Conservation (phyloP, 257 asterid genomes). For the Parsonsia alboflavescens region DNA sequence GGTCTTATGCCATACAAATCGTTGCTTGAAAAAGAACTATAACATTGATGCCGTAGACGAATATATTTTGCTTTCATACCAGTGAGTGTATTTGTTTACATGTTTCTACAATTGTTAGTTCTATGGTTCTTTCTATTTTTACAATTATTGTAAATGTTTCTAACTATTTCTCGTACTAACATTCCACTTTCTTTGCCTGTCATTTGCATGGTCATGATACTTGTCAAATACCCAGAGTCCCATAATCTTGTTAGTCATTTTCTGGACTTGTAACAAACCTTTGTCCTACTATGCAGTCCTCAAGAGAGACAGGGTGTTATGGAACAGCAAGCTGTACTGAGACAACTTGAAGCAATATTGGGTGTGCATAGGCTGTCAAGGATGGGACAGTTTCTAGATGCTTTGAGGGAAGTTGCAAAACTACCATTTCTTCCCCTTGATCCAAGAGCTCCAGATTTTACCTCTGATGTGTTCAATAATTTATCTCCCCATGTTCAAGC, state of each 20-base stretch:
- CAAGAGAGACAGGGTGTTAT: slow-evolving; percentile 74
- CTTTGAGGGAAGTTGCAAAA: slow-evolving; percentile 80
- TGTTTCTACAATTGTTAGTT: no score
- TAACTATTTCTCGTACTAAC: background rate
- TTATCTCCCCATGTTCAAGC: slow-evolving; percentile 80
- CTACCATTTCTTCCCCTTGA: slow-evolving; percentile 95
- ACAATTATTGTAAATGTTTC: background rate
- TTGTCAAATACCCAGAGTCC: background rate
- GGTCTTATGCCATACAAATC: background rate
- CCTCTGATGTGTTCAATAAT: slow-evolving; percentile 49
- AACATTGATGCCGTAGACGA: background rate
- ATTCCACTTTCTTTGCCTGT: background rate
- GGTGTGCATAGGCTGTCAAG: slow-evolving; percentile 67
- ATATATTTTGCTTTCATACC: background rate
- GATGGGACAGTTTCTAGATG: slow-evolving; percentile 66
- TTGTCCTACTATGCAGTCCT: slow-evolving; percentile 46
- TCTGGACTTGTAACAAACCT: background rate
- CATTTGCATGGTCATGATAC: background rate
- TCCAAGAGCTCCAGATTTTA: slow-evolving; percentile 60
- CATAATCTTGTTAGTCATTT: background rate
- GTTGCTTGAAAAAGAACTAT: background rate
- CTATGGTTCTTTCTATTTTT: background rate
- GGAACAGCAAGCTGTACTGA: slow-evolving; percentile 77
- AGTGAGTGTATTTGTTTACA: background rate
- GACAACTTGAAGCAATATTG: slow-evolving; percentile 89